Evolutionary conservation across 2,329 filamentous ascomycete genomes (phyloP).

Genomic region (Neonectria coccinea): DNA sequence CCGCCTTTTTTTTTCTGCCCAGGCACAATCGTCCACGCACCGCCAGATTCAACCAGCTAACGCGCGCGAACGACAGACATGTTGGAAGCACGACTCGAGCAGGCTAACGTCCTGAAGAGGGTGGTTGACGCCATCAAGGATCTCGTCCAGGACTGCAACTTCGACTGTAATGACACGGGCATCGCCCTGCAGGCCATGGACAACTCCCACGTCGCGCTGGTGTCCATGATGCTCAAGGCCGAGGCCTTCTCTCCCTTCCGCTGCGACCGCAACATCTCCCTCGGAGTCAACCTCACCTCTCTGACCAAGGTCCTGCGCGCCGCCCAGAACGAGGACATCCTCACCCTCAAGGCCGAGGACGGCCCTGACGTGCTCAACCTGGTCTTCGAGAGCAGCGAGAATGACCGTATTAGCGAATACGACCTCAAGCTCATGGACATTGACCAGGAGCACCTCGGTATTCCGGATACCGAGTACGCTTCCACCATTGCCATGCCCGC

Average conservation of each 20-base stretch:
- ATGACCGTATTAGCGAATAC: conserved; percentile 96
- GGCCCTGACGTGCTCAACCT: conserved; percentile 95
- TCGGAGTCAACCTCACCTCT: conserved; percentile 96
- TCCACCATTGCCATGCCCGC: conserved; percentile 91
- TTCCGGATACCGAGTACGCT: conserved; percentile 98
- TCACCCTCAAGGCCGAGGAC: conserved; percentile 98
- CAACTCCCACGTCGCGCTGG: conserved; percentile 98
- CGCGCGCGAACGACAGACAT: conserved; percentile 61
- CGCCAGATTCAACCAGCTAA: conserved; percentile 29
- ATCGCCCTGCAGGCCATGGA: conserved; percentile 99
- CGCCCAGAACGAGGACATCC: conserved; percentile 91
- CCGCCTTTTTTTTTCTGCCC: conserved; percentile 20
- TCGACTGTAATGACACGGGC: conserved; percentile 99
- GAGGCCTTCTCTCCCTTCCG: conserved; percentile 95
- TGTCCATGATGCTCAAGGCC: conserved; percentile 98
- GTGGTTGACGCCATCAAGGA: conserved; percentile 99
- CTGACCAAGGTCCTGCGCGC: conserved; percentile 97
- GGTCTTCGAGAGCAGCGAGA: conserved; percentile 89
- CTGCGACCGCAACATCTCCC: conserved; percentile 98
- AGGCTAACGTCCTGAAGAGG: conserved; percentile 96
- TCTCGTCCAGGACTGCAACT: conserved; percentile 99
- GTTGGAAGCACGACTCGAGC: conserved; percentile 97
- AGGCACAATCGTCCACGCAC: conserved; percentile 5
- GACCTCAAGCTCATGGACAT: conserved; percentile 99
- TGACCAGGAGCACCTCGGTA: conserved; percentile 98